phyloP scores from a whole-genome alignment of 345 rosid genomes.

The Pelargonium nanum region DNA sequence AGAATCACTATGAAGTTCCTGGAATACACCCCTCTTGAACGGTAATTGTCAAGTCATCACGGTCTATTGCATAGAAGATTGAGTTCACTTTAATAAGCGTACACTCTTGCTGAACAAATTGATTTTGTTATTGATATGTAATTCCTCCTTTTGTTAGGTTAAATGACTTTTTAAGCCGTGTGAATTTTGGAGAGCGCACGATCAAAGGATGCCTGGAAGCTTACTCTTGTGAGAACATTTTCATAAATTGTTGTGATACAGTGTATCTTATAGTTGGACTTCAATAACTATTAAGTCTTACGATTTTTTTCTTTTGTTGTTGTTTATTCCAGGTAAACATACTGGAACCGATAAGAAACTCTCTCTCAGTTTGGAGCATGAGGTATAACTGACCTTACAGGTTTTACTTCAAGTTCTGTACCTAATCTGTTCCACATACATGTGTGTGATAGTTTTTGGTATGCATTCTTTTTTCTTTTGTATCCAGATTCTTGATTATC shows the following conservation, averaged over 20 bases:
- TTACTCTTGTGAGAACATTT: constrained; percentile 56
- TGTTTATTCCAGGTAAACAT: constrained; percentile 61
- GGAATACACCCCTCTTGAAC: constrained; percentile 71
- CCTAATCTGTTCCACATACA: not conserved
- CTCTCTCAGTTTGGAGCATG: constrained; percentile 85
- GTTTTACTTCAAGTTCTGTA: not conserved
- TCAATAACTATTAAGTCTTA: not conserved
- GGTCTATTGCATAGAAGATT: not conserved
- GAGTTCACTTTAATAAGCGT: not conserved
- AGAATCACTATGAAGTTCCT: constrained; percentile 59
- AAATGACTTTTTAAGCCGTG: constrained; percentile 51
- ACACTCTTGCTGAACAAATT: not conserved
- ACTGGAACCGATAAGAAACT: constrained; percentile 75
- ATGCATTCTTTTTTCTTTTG: not conserved
- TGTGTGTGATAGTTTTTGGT: not conserved
- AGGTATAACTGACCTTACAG: constrained; percentile 31
- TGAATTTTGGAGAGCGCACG: constrained; percentile 71
- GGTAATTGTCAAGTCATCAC: constrained; percentile 20
- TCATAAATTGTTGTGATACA: not conserved
- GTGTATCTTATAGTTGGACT: not conserved
- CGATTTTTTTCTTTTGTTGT: constrained; percentile 5
- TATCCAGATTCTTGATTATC: constrained; percentile 73
- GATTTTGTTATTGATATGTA: not conserved
- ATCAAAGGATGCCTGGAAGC: constrained; percentile 79
- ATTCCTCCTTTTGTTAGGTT: constrained; percentile 29